Base-by-base conservation (phyloP, 192 early-diverging fungal species). In the Geranomyces variabilis region DNA sequence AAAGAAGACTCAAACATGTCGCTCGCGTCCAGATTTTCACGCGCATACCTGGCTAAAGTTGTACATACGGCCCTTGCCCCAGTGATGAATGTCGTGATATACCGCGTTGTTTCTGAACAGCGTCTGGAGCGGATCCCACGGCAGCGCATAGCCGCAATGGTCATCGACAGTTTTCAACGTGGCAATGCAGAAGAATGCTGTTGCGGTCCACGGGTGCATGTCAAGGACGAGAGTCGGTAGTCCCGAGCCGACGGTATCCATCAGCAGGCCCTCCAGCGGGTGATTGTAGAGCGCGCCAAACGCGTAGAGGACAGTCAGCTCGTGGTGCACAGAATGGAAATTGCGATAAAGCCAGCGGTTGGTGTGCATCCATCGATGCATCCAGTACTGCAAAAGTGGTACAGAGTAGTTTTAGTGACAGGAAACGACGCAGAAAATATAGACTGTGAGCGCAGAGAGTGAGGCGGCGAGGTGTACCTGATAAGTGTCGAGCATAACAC, bases 241-340 rank as follows among this genome's bases (percentile, higher is more conserved):
- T 0, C 78, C 81, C 43, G 88, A 82, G 55, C 92, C 92, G 28
- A 91, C 72, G 41, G 84, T 84, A 77, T 93, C 92, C 80, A 93
- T 78, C 55, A 93, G 46, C 66, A 93, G 87, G 2, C 90, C 90
- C 75, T 93, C 92, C 31, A 93, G 59, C 0, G 92, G 92, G 71
- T 93, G 92, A 77, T 93, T 93, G 78, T 93, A 93, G 31, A 93
- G 79, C 21, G 92, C 92, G 19, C 90, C 92, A 81, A 87, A 93
- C 10, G 92, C 90, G 78, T 89, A 93, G 29, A 89, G 88, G 22
- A 85, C 89, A 55, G 91, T 91, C 29, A 93, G 71, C 36, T 88
- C 84, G 65, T 93, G 92, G 66, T 93, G 92, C 29, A 87, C 82
- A 33, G 86, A 88, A 71, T 93, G 92, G 75, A 93, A 83, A 60